Base-by-base conservation (phyloP, 805 yeast genomes). In the Gaillardinia entomophila region DNA sequence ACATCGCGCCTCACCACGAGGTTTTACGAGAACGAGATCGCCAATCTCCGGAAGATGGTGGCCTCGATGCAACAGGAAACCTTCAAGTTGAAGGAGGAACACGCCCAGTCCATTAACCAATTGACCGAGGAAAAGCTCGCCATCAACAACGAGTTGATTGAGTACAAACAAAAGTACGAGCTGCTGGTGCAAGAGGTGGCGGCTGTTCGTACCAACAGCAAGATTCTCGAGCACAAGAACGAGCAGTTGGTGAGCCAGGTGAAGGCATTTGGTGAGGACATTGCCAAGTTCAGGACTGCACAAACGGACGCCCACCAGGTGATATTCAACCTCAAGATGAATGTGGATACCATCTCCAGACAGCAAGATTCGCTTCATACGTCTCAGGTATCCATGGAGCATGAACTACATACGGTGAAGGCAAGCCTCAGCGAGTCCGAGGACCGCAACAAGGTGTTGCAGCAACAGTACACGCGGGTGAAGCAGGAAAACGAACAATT, bases 41-140 rank as follows among this genome's bases (percentile, higher is more conserved):
- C 23, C 10, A 25, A 33, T 14, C 32, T 39, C 26, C 41, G 37
- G 38, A 35, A 34, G 26, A 35, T 32, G 4, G n/a, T 44, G 12
- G 30, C 29, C 12, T 42, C 38, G 6, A 34, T 40, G 27, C 33
- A 43, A 28, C 4, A 18, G 3, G 46, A 48, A 20, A 39, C 35
- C 27, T 30, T 31, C 3, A 35, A 32, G 16, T 35, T 47, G 30
- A 46, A 44, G 32, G 23, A 30, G 5, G 42, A 40, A 23, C 25
- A 34, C 15, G 12, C 29, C 24, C 34, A 31, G 22, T 28, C 30
- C 5, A 17, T 27, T n/a, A 32, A 31, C 2, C 24, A 17, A 14
- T 13, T 27, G 19, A 32, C 25, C 15, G 12, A 31, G 17, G 30
- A 24, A 3, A 32, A 33, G 19, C 12, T 16, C 18, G 35, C 20